Evolutionary conservation across 192 early-diverging fungal genomes (phyloP).

Genomic region (Linnemannia elongata): DNA sequence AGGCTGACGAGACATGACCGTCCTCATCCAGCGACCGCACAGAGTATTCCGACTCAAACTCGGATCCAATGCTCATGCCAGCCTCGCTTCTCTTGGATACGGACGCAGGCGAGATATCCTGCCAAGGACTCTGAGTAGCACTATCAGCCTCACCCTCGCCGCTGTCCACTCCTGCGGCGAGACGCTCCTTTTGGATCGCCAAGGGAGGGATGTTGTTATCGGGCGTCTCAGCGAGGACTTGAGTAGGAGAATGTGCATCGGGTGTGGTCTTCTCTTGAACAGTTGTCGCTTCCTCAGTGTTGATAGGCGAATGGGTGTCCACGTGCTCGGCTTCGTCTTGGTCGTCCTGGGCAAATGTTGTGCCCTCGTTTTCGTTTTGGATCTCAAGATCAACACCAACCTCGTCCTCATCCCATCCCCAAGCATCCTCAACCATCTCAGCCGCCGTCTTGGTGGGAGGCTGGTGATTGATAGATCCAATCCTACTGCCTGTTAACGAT

Average conservation of each 20-base stretch:
- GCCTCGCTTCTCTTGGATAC: slow-evolving; percentile 50
- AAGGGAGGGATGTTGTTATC: slow-evolving; percentile 16
- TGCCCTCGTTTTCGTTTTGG: slow-evolving; percentile 10
- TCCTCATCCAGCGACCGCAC: slow-evolving; percentile 44
- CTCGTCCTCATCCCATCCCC: slow-evolving; percentile 52
- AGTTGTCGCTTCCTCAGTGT: neutral
- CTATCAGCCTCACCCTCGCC: slow-evolving; percentile 37
- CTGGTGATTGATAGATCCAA: slow-evolving; percentile 8
- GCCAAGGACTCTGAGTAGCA: slow-evolving; percentile 41
- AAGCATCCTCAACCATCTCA: slow-evolving; percentile 26
- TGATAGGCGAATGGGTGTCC: neutral
- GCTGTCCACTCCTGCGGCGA: slow-evolving; percentile 3
- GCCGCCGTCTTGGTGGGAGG: neutral
- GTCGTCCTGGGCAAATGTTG: neutral
- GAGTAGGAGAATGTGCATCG: neutral
- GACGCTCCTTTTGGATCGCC: slow-evolving; percentile 10
- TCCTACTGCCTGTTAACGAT: neutral
- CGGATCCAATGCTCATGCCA: slow-evolving; percentile 44
- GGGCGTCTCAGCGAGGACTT: neutral
- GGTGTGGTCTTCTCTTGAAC: neutral
- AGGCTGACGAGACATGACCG: slow-evolving; percentile 5
- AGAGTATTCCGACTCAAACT: slow-evolving; percentile 47
- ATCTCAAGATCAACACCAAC: slow-evolving; percentile 14
- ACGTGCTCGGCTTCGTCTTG: neutral
- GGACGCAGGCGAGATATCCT: slow-evolving; percentile 44